Evolutionary conservation across 192 early-diverging fungal genomes (phyloP).

Genomic region (Mortierella antarctica): DNA sequence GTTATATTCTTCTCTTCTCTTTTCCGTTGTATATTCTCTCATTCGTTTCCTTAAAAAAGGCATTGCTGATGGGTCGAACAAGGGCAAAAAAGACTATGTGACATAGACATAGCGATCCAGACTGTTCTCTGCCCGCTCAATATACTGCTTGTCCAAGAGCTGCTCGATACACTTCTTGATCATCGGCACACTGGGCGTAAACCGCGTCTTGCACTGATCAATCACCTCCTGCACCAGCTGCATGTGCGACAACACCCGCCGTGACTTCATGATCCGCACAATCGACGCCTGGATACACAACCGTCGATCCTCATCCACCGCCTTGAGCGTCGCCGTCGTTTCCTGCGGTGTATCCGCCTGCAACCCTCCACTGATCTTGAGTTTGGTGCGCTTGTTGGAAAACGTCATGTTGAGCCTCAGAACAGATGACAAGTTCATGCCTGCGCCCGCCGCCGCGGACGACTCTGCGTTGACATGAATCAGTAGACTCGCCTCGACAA

Average conservation of each 20-base stretch:
- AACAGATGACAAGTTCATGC: slow-evolving; percentile 14
- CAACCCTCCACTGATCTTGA: slow-evolving; percentile 73
- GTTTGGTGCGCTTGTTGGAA: slow-evolving; percentile 82
- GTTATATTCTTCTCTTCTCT: not conserved
- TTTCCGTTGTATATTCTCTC: not conserved
- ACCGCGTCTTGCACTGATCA: slow-evolving; percentile 73
- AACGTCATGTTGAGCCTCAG: slow-evolving; percentile 33
- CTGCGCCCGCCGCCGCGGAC: too few relatives aligned
- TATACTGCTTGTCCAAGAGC: slow-evolving; percentile 87
- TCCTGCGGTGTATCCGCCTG: slow-evolving; percentile 73
- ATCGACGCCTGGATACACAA: slow-evolving; percentile 87
- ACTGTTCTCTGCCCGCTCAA: slow-evolving; percentile 67
- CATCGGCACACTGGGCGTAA: slow-evolving; percentile 74
- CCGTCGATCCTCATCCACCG: slow-evolving; percentile 83
- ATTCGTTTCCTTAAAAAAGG: not conserved
- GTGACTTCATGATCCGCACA: slow-evolving; percentile 89
- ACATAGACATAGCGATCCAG: slow-evolving; percentile 76
- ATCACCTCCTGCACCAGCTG: slow-evolving; percentile 82
- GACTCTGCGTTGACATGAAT: slow-evolving; percentile 2
- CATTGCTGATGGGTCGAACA: too few relatives aligned
- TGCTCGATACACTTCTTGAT: slow-evolving; percentile 91
- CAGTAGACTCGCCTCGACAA: slow-evolving; percentile 32
- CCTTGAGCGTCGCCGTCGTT: slow-evolving; percentile 60
- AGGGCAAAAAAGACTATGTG: slow-evolving; percentile 42
- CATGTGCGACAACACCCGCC: slow-evolving; percentile 72